Evolutionary conservation across 2,329 filamentous ascomycete genomes (phyloP).

Genomic region (Penicillium olsonii): DNA sequence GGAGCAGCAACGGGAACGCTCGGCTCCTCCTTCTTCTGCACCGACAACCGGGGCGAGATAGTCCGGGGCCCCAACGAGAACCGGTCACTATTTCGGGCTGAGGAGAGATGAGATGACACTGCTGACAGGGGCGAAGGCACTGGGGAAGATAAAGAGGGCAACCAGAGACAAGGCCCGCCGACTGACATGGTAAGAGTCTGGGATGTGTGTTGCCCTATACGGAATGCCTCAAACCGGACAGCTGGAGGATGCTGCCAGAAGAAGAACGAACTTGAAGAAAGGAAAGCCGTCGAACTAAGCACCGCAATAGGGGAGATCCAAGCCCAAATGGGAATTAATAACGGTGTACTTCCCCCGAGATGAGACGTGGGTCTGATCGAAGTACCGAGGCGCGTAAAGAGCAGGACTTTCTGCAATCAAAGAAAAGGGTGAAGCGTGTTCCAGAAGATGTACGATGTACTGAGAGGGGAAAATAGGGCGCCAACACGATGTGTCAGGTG

Average conservation of each 20-base stretch:
- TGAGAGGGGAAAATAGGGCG: slow-evolving; percentile 2
- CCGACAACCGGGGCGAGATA: slow-evolving; percentile 21
- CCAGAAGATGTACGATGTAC: slow-evolving; percentile 1
- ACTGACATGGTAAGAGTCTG: slow-evolving; percentile 36
- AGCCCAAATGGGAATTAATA: slow-evolving; percentile 9
- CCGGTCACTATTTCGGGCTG: slow-evolving; percentile 29
- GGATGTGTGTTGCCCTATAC: slow-evolving; percentile 7
- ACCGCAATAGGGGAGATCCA: slow-evolving; percentile 8
- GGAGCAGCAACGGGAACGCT: slow-evolving; percentile 13
- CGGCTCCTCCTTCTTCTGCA: slow-evolving; percentile 24
- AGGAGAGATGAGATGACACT: slow-evolving; percentile 31
- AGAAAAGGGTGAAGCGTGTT: slow-evolving; percentile 22
- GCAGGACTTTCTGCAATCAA: slow-evolving; percentile 27
- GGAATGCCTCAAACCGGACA: slow-evolving; percentile 4
- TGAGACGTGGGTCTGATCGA: slow-evolving; percentile 33
- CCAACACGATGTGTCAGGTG: slow-evolving; percentile 7
- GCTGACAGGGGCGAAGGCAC: slow-evolving; percentile 32
- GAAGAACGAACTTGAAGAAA: slow-evolving; percentile 9
- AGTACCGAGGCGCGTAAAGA: slow-evolving; percentile 29
- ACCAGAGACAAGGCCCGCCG: slow-evolving; percentile 40
- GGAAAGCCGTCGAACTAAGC: slow-evolving; percentile 9
- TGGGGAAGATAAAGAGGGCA: slow-evolving; percentile 34
- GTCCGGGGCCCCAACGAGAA: slow-evolving; percentile 22
- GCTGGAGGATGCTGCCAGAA: slow-evolving; percentile 1
- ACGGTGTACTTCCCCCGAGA: slow-evolving; percentile 18